Evolutionary conservation across 2,329 filamentous ascomycete genomes (phyloP).

Genomic region (Drechslerella dactyloides): DNA sequence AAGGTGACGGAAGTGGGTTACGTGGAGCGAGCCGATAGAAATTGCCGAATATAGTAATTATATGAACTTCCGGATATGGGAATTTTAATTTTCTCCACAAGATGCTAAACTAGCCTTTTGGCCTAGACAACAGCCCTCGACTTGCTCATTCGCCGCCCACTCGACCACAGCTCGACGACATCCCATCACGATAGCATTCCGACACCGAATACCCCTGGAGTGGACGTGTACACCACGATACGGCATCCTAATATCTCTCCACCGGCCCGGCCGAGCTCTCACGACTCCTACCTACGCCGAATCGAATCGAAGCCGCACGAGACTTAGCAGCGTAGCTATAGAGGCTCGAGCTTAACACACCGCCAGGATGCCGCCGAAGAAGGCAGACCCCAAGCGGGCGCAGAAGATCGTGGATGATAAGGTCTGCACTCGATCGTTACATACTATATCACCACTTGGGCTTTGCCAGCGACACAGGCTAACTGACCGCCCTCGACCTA

Average conservation of each 20-base stretch:
- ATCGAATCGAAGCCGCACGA: not conserved
- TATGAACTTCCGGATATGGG: slow-evolving; percentile 3
- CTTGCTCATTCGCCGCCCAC: slow-evolving; percentile 7
- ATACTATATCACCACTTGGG: not conserved
- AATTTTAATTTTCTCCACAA: slow-evolving; percentile 22
- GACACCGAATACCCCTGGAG: not conserved
- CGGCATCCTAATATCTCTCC: not conserved
- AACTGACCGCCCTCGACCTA: slow-evolving; percentile 52
- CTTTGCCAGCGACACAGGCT: slow-evolving; percentile 1
- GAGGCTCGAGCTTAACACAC: slow-evolving; percentile 5
- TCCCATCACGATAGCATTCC: not conserved
- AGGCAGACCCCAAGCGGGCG: slow-evolving; percentile 58
- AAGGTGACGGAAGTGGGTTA: slow-evolving; percentile 37
- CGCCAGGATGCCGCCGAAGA: slow-evolving; percentile 55
- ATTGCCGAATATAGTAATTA: slow-evolving; percentile 20
- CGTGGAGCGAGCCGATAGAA: slow-evolving; percentile 46
- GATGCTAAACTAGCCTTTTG: slow-evolving; percentile 13
- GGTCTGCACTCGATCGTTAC: slow-evolving; percentile 51
- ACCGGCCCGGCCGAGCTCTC: not conserved
- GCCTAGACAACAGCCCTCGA: slow-evolving; percentile 32
- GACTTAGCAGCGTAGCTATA: not conserved
- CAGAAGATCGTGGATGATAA: slow-evolving; percentile 82
- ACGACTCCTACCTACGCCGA: not conserved
- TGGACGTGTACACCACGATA: not conserved
- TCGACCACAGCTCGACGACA: slow-evolving; percentile 5